phyloP scores from a whole-genome alignment of 345 rosid species.

The Boechera stricta region DNA sequence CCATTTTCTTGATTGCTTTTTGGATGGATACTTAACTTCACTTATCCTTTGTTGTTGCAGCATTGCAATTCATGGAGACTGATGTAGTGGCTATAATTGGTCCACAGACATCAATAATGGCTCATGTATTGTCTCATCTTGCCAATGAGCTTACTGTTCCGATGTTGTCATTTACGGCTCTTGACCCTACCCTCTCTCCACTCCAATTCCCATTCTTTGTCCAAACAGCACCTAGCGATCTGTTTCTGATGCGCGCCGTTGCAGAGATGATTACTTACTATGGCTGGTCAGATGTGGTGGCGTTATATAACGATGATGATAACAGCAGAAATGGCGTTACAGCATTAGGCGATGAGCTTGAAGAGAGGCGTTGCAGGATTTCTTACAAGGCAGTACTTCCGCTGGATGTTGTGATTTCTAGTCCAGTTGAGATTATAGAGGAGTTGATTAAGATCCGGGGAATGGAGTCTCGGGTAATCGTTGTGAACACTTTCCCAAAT shows the following conservation, averaged over 20 bases:
- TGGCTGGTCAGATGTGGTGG: constrained; percentile 74
- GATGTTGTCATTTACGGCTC: constrained; percentile 78
- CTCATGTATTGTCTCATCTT: constrained; percentile 82
- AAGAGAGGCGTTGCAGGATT: constrained; percentile 66
- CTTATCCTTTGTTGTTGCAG: constrained; percentile 42
- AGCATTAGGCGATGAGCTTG: constrained; percentile 71
- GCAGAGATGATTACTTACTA: constrained; percentile 73
- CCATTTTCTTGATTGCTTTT: constrained; percentile 7
- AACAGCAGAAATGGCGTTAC: constrained; percentile 72
- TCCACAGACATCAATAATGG: constrained; percentile 81
- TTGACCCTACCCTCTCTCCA: constrained; percentile 79
- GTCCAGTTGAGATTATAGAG: constrained; percentile 47
- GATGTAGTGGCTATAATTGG: constrained; percentile 89
- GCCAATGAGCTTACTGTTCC: constrained; percentile 87
- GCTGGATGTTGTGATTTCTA: constrained; percentile 54
- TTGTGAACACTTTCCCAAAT: constrained; percentile 58
- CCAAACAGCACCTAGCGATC: constrained; percentile 91
- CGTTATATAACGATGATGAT: constrained; percentile 79
- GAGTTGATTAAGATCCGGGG: constrained; percentile 60
- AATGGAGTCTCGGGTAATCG: constrained; percentile 79
- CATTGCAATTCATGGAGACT: constrained; percentile 83
- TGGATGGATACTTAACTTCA: constrained; percentile 10
- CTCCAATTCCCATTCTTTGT: constrained; percentile 90
- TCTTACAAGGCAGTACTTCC: constrained; percentile 77
- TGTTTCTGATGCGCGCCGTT: constrained; percentile 81